Conservation (phyloP, 495 filamentous ascomycete genomes). For the Daldinia concentrica region DNA sequence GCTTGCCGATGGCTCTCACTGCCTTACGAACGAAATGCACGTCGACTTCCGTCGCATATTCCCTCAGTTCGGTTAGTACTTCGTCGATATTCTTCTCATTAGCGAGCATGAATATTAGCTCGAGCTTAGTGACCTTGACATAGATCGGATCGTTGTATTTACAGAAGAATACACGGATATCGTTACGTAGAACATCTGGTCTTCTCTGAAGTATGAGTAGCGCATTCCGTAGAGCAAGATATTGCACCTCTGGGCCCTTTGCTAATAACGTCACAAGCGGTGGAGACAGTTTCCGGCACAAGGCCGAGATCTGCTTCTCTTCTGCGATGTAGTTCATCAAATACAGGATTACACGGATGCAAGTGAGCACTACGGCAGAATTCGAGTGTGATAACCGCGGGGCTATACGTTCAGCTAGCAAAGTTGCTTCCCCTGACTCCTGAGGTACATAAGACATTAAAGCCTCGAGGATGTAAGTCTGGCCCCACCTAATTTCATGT, state of each 20-base stretch:
- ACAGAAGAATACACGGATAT: slow-evolving; percentile 99
- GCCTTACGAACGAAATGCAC: slow-evolving; percentile 98
- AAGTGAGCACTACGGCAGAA: slow-evolving; percentile 94
- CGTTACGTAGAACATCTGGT: slow-evolving; percentile 93
- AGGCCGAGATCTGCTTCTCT: slow-evolving; percentile 85
- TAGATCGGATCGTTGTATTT: slow-evolving; percentile 99
- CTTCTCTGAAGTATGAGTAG: slow-evolving; percentile 91
- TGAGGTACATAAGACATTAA: slow-evolving; percentile 98
- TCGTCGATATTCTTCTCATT: slow-evolving; percentile 96
- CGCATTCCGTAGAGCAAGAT: slow-evolving; percentile 93
- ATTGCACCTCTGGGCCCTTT: slow-evolving; percentile 97
- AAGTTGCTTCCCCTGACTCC: slow-evolving; percentile 82
- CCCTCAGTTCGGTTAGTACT: slow-evolving; percentile 91
- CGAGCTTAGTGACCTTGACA: slow-evolving; percentile 98
- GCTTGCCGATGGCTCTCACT: slow-evolving; percentile 95
- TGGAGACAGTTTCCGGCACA: slow-evolving; percentile 94
- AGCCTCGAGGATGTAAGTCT: slow-evolving; percentile 98
- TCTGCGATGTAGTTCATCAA: slow-evolving; percentile 99
- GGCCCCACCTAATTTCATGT: slow-evolving; percentile 80
- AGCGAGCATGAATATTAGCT: slow-evolving; percentile 98
- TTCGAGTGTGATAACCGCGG: slow-evolving; percentile 96
- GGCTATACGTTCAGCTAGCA: slow-evolving; percentile 92
- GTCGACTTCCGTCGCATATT: slow-evolving; percentile 99
- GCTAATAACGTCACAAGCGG: slow-evolving; percentile 94
- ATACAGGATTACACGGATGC: slow-evolving; percentile 94